Conservation (phyloP, 78 protist genomes). For the Dictyostelium purpureum region DNA sequence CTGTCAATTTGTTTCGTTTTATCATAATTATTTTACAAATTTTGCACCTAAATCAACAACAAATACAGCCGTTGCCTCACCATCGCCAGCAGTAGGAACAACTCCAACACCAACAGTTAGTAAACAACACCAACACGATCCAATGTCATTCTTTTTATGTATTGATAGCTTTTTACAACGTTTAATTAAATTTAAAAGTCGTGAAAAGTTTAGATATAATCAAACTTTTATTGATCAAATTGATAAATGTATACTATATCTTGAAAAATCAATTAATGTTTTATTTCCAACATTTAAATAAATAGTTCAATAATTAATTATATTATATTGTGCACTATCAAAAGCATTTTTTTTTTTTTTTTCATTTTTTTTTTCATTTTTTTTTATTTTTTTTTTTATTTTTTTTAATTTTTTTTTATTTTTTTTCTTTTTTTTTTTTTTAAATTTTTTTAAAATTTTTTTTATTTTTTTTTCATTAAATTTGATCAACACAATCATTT, state of each 20-base stretch:
- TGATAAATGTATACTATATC: neutral
- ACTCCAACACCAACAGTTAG: neutral
- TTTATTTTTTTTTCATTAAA: neutral
- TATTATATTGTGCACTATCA: neutral
- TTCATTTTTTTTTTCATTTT: neutral
- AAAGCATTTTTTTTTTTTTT: neutral
- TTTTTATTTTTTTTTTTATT: neutral
- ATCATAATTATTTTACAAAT: slow-evolving; percentile 42
- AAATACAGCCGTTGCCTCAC: too few species aligned
- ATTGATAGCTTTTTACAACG: slow-evolving; percentile 38
- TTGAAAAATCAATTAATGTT: neutral
- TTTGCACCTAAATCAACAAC: neutral
- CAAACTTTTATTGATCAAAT: slow-evolving; percentile 1
- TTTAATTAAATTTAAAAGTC: slow-evolving; percentile 9
- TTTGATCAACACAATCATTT: neutral
- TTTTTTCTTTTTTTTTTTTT: neutral
- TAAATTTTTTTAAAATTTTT: neutral
- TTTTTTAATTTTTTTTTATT: neutral
- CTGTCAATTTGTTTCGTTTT: slow-evolving; percentile 25
- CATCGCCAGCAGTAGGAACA: neutral
- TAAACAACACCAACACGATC: neutral
- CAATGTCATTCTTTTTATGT: slow-evolving; percentile 26
- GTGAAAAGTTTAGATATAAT: neutral
- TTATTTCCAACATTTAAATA: slow-evolving; percentile 4
- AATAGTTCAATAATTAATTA: too few species aligned